Evolutionary conservation across 1,284 basidiomycete genomes (phyloP), one percentile per base, ranked within the genome.

Genomic region (Ceratobasidium sp.): DNA sequence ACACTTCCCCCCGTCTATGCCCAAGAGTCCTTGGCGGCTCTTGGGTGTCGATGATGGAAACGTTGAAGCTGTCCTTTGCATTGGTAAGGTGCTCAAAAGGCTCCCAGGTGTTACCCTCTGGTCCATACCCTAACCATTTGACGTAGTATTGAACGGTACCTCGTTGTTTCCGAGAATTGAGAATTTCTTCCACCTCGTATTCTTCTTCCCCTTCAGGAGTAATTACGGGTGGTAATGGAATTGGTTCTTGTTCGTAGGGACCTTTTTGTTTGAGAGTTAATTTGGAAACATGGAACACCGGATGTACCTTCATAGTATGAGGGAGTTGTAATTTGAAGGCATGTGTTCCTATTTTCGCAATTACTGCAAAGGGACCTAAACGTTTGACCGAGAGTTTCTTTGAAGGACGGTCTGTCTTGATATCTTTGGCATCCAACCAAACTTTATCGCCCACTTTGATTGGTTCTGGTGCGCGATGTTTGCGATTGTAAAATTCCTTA

Each of bases 321-420:
- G 86, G 84, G 20, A 87, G 80, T 58, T 83, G 60, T 17, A 86
- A 79, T 53, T 77, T 42, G 77, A 83, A 86, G 0, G 81, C 79
- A 10, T 78, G 58, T 0, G 75, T 51, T n/a, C 81, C 79, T 13
- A 85, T 64, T 23, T 80, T 79, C 42, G 82, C 53, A 0, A 69
- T 60, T 35, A 87, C 81, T 8, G 73, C 73, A 79, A 82, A 87
- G 0, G 85, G 86, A 33, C 86, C 85, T 20, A 82, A 64, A 10
- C 78, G 68, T 69, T 81, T 81, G 31, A 81, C 75, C 26, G 81
- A 82, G 2, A 86, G 79, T 76, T 85, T 86, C 78, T 82, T 82
- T 5, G 79, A 78, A 3, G 83, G 83, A 1, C 81, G 71, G 0
- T 78, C 78, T 0, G 79, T 84, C 3, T 63, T 31, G n/a, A 85